Evolutionary conservation across 495 filamentous ascomycete species (phyloP).

Genomic region (Hyaloscypha finlandica): DNA sequence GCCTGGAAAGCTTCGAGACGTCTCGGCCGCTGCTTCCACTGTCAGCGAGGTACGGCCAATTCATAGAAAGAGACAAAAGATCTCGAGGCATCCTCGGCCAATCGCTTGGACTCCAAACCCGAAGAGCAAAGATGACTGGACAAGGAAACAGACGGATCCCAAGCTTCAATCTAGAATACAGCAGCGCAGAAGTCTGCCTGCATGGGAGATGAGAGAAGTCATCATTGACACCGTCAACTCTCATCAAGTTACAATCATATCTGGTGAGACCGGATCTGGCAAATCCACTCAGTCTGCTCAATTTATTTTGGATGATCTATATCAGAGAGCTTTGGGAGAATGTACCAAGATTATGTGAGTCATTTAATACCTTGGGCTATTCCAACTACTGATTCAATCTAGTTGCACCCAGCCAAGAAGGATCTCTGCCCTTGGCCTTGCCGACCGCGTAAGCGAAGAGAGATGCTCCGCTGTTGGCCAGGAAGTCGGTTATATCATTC

Average conservation of each 20-base stretch:
- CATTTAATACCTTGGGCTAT: not conserved
- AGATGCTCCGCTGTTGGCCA: conserved; percentile 78
- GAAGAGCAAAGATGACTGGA: conserved; percentile 48
- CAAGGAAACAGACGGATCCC: conserved; percentile 46
- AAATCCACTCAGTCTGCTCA: conserved; percentile 98
- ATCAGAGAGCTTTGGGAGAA: conserved; percentile 69
- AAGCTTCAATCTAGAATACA: conserved; percentile 70
- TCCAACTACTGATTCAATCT: conserved; percentile 8
- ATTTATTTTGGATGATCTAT: conserved; percentile 92
- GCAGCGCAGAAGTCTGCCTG: conserved; percentile 73
- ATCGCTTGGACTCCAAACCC: conserved; percentile 46
- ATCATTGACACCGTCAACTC: conserved; percentile 71
- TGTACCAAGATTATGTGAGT: conserved; percentile 76
- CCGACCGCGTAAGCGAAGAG: conserved; percentile 92
- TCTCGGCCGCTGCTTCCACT: conserved; percentile 67
- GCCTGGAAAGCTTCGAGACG: conserved; percentile 80
- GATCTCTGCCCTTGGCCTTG: conserved; percentile 91
- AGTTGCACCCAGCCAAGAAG: conserved; percentile 88
- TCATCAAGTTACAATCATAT: conserved; percentile 91
- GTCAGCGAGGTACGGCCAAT: conserved; percentile 48
- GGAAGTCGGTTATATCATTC: conserved; percentile 93
- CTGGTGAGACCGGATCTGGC: conserved; percentile 93
- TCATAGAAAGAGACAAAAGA: conserved; percentile 34
- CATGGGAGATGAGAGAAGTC: conserved; percentile 78
- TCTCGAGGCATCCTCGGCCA: conserved; percentile 53